Conservation (phyloP, 257 asterid genomes). For the Nicotiana undulata region DNA sequence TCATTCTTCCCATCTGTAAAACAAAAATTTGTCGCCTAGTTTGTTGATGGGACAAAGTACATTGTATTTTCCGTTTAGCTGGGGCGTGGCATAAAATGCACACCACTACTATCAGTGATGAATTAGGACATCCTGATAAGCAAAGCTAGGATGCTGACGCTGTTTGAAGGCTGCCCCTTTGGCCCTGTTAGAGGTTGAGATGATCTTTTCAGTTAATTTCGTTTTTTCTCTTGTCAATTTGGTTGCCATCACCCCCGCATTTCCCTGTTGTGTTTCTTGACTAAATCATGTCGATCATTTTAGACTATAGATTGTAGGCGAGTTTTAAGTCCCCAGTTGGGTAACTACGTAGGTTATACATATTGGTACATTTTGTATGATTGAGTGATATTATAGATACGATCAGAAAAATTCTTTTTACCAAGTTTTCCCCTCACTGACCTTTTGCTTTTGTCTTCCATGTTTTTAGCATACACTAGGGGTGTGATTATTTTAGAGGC, state of each 20-base stretch:
- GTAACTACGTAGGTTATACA: background rate
- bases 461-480: background rate
- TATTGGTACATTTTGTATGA: slow-evolving; percentile 3
- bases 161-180: slow-evolving; percentile 20
- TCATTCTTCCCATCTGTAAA: slow-evolving; percentile 51
- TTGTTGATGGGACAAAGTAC: slow-evolving; percentile 41
- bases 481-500: background rate
- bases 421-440: background rate
- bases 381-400: background rate
- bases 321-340: background rate
- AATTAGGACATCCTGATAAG: slow-evolving; percentile 9
- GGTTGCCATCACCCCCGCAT: slow-evolving; percentile 14
- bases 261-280: background rate
- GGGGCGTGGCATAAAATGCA: slow-evolving; percentile 16
- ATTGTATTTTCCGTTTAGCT: slow-evolving; percentile 35
- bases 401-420: slow-evolving; percentile 10
- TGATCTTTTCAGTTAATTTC: slow-evolving; percentile 26
- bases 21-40: slow-evolving; percentile 40
- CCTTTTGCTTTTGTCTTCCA: background rate
- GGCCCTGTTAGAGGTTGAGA: slow-evolving; percentile 29
- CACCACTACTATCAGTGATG: background rate
- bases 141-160: slow-evolving; percentile 23
- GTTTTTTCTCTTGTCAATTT: slow-evolving; percentile 12
- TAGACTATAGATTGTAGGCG: slow-evolving; percentile 17
- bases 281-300: slow-evolving; percentile 7